Conservation (phyloP, 768 basidiomycete genomes). For the Tephrocybe sp. region DNA sequence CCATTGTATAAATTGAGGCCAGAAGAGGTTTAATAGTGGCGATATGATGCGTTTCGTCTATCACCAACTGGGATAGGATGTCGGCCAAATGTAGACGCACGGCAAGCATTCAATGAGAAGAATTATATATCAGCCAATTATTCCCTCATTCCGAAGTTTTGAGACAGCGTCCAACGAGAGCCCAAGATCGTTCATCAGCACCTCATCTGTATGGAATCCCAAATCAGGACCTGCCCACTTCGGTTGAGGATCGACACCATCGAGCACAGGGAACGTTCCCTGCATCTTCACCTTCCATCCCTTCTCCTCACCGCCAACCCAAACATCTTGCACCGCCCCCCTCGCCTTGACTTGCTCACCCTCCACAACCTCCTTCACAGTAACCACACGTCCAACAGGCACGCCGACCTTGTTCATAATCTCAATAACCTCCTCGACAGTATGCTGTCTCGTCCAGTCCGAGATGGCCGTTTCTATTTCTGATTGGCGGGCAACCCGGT, state of each 20-base stretch:
- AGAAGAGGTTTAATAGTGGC: too few species aligned
- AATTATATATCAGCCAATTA: slow-evolving; percentile 49
- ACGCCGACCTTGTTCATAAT: slow-evolving; percentile 51
- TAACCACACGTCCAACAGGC: slow-evolving; percentile 62
- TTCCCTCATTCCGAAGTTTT: slow-evolving; percentile 35
- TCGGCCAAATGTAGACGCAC: too few species aligned
- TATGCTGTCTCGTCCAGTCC: slow-evolving; percentile 51
- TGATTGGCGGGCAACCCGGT: slow-evolving; percentile 60
- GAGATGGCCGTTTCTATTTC: slow-evolving; percentile 65
- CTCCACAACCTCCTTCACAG: slow-evolving; percentile 61
- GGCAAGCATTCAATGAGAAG: too few species aligned
- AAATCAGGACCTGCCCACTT: slow-evolving; percentile 70
- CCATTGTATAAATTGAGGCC: too few species aligned
- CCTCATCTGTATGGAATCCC: slow-evolving; percentile 55
- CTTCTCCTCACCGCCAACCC: slow-evolving; percentile 39
- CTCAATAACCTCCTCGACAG: slow-evolving; percentile 51
- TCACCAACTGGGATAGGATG: too few species aligned
- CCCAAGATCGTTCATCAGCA: slow-evolving; percentile 43
- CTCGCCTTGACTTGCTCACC: slow-evolving; percentile 53
- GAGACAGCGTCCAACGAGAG: slow-evolving; percentile 34
- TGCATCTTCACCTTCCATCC: slow-evolving; percentile 69
- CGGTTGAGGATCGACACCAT: slow-evolving; percentile 55
- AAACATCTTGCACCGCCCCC: slow-evolving; percentile 58
- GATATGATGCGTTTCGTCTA: too few species aligned
- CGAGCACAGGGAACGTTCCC: slow-evolving; percentile 59